Evolutionary conservation across 768 basidiomycete species (phyloP), one percentile per base, ranked within the genome.

Genomic region (Podaxis rugospora): DNA sequence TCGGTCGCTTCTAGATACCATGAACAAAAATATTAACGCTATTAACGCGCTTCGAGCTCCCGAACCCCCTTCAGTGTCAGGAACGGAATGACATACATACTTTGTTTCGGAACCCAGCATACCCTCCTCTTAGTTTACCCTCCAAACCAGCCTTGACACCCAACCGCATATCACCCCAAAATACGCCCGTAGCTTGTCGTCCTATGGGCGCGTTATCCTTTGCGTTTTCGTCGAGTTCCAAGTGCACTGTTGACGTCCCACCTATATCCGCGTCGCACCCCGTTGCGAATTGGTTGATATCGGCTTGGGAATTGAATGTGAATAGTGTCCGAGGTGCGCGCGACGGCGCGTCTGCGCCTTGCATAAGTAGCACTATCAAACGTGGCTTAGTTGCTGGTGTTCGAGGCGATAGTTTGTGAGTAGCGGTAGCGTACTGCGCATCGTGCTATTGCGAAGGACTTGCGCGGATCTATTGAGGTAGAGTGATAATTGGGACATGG

Each of bases 261-360:
- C 95, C 95, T 47, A 95, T 88, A 73, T 98, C 96, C 0, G 80
- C 79, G 72, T 98, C 96, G 64, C 89, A 92, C 2, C 95, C 95
- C 0, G 83, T 83, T 0, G 88, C 90, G 63, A 87, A 87, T n/a
- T 83, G 76, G 3, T 78, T 64, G 51, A 92, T 67, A 63, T 89
- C 85, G 23, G 81, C 77, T 16, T 66, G 74, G 0, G 83, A 78
- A 66, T 88, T 85, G 72, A 94, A 83, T 5, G 79, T 78, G 68
- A 85, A 86, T 53, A 95, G 79, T 0, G 84, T 82, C 57, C 81
- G 77, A n/a, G 92, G 88, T 4, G 73, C 72, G 37, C 86, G 83
- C 50, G 76, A 75, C 7, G 87, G 86, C 27, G 73, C 77, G 56
- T 89, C 83, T n/a, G 85, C 83, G 65, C 92, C 92, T 67, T 84